Percentiles rank a stretch among this genome's conserved stretches.
Evolutionary conservation across 495 filamentous ascomycete genomes (phyloP).

Genomic region (Podospora pseudopauciseta): DNA sequence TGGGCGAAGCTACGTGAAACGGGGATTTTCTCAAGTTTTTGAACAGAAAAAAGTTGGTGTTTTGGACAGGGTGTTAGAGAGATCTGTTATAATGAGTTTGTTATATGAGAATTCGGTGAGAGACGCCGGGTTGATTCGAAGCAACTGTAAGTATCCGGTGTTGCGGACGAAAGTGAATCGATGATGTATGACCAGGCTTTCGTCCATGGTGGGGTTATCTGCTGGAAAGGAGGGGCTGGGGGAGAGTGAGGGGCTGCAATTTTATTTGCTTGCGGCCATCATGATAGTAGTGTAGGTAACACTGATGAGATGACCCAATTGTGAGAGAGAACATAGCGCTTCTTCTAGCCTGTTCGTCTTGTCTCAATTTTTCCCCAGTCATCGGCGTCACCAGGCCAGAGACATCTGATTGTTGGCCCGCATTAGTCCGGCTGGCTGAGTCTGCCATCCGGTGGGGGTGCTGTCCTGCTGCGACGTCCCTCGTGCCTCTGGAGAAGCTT

Average conservation of each 20-base stretch:
- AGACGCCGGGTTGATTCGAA: background rate
- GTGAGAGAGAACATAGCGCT: background rate
- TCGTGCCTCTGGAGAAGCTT: background rate
- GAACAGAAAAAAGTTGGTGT: background rate
- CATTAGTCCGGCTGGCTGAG: background rate
- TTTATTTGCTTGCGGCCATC: background rate
- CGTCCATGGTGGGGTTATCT: background rate
- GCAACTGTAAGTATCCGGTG: background rate
- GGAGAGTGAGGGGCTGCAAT: background rate
- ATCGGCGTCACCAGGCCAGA: background rate
- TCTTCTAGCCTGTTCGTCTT: background rate
- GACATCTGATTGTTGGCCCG: background rate
- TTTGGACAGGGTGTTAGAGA: background rate
- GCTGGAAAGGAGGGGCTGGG: background rate
- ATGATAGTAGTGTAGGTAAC: background rate
- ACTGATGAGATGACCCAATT: background rate
- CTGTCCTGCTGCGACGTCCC: background rate
- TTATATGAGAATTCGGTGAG: background rate
- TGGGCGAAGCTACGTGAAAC: background rate
- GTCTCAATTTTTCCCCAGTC: background rate
- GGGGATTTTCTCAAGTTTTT: background rate
- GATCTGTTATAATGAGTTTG: background rate
- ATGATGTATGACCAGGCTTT: background rate
- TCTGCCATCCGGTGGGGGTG: background rate
- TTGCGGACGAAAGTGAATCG: background rate